phyloP scores from a whole-genome alignment of 805 yeast species.

The Cyberlindnera petersonii region DNA sequence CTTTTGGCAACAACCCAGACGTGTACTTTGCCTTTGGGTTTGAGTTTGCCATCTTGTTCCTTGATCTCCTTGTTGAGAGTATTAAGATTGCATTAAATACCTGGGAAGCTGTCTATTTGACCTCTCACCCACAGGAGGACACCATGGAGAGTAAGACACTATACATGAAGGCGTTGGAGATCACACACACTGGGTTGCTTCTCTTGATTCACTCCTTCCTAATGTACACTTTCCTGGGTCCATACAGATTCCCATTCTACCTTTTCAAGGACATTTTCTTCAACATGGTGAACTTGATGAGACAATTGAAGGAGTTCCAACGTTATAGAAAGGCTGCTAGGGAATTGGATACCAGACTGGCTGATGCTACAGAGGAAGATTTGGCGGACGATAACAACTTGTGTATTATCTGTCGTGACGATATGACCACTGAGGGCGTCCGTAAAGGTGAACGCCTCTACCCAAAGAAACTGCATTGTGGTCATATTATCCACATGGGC shows the following conservation, averaged over 20 bases:
- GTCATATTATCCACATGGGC: constrained; percentile 84
- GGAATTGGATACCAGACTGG: constrained; percentile 59
- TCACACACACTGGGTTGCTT: constrained; percentile 46
- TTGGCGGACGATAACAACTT: constrained; percentile 56
- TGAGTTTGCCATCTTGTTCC: constrained; percentile 63
- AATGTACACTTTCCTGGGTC: constrained; percentile 42
- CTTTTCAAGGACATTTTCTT: constrained; percentile 47
- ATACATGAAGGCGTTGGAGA: constrained; percentile 54
- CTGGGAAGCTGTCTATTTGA: constrained; percentile 51
- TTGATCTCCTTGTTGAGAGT: constrained; percentile 45
- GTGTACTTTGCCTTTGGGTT: constrained; percentile 67
- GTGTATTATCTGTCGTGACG: constrained; percentile 91
- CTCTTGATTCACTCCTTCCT: constrained; percentile 43
- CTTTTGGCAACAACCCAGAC: constrained; percentile 40
- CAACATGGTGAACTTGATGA: constrained; percentile 31
- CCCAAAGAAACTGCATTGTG: constrained; percentile 79
- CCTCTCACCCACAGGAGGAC: constrained; percentile 49
- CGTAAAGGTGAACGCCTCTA: constrained; percentile 38
- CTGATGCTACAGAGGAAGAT: constrained; percentile 57
- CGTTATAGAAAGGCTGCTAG: constrained; percentile 44
- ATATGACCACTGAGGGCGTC: constrained; percentile 51
- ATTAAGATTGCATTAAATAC: constrained; percentile 48
- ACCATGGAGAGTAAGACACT: constrained; percentile 70
- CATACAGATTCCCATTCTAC: constrained; percentile 42
- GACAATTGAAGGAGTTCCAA: constrained; percentile 35